These are phyloP conservation scores for Polyporus arcularius DNA, from an alignment of 768 basidiomycete genomes.

Conservation along the genomic window DNA sequence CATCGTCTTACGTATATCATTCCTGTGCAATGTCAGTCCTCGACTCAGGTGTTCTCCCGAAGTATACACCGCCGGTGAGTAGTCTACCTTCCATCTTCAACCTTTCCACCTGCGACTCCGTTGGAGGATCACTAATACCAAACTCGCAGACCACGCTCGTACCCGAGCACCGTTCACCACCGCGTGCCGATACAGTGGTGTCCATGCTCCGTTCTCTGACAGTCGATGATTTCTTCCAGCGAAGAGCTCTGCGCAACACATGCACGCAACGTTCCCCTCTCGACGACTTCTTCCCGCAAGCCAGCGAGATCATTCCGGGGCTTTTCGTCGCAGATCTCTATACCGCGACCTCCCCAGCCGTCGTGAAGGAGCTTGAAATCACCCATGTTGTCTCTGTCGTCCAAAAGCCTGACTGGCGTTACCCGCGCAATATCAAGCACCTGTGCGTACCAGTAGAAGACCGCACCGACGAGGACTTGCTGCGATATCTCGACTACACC, in stretches of 20 bases:
- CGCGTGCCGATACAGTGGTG: conserved; percentile 13
- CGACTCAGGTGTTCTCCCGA: neutral
- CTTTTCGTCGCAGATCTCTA: conserved; percentile 31
- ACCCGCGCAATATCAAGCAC: conserved; percentile 35
- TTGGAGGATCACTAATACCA: no score
- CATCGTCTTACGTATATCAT: no score
- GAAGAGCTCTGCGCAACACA: conserved; percentile 18
- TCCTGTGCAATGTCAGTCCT: no score
- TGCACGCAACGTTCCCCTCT: conserved; percentile 25
- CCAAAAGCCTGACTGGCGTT: conserved; percentile 36
- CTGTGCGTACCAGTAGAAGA: conserved; percentile 56
- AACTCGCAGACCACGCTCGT: neutral
- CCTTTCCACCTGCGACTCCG: neutral
- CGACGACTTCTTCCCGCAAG: conserved; percentile 28
- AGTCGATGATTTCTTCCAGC: conserved; percentile 26
- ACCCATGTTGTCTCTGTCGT: conserved; percentile 32
- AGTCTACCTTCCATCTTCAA: no score
- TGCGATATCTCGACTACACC: conserved; percentile 44
- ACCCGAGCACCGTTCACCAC: conserved; percentile 8
- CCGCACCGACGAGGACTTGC: conserved; percentile 38
- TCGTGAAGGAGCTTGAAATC: conserved; percentile 25
- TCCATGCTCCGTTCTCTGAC: conserved; percentile 24
- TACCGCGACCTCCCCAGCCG: conserved; percentile 27
- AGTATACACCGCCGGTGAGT: neutral
- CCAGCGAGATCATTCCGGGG: conserved; percentile 32